Conservation (phyloP, 768 basidiomycete genomes). For the Rickenella mellea region DNA sequence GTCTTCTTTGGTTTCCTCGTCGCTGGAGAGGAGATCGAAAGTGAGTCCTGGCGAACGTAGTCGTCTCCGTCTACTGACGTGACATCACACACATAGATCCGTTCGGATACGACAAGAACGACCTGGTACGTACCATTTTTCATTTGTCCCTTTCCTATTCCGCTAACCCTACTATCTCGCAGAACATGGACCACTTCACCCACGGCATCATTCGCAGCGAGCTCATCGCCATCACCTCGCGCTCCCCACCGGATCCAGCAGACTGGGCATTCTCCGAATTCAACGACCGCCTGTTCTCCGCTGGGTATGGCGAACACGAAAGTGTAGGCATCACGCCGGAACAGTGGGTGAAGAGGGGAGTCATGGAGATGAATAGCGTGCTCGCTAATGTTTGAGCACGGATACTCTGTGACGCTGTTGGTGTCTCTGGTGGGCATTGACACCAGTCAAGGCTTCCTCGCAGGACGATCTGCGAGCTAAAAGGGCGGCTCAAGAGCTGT, state of each 20-base stretch:
- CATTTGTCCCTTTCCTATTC: neutral
- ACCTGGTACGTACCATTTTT: slow-evolving; percentile 34
- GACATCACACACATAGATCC: slow-evolving; percentile 25
- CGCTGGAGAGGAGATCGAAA: slow-evolving; percentile 69
- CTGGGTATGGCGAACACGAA: slow-evolving; percentile 11
- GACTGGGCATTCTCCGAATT: slow-evolving; percentile 52
- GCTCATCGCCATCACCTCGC: slow-evolving; percentile 51
- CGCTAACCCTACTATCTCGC: neutral
- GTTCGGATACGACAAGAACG: slow-evolving; percentile 66
- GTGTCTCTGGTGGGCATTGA: no score
- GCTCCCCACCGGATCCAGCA: slow-evolving; percentile 46
- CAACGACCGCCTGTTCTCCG: slow-evolving; percentile 48
- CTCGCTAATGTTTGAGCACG: no score
- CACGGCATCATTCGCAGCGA: slow-evolving; percentile 60
- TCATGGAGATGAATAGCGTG: slow-evolving; percentile 30
- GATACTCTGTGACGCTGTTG: no score
- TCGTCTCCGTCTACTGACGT: neutral
- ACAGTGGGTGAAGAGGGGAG: slow-evolving; percentile 49
- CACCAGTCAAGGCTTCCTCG: no score
- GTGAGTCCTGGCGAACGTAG: slow-evolving; percentile 26
- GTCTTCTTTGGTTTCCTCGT: slow-evolving; percentile 69
- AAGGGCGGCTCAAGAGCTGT: no score
- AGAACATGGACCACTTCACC: slow-evolving; percentile 68
- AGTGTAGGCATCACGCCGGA: slow-evolving; percentile 39
- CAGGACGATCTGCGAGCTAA: no score